Conservation (phyloP, 805 yeast species). For the Metschnikowia continentalis region DNA sequence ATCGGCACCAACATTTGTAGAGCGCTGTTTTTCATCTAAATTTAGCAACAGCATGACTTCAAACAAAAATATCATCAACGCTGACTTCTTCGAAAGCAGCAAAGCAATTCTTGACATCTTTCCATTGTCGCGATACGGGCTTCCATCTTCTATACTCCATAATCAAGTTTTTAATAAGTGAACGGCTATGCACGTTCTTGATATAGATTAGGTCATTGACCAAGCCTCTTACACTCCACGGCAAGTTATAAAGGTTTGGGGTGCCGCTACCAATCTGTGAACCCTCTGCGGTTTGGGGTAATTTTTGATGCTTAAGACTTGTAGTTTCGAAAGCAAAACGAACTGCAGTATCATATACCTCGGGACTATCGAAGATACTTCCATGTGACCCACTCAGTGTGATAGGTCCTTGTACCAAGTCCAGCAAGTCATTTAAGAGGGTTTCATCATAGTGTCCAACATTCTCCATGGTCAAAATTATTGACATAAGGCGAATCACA, state of each 20-base stretch:
- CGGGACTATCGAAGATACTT: constrained; percentile 20
- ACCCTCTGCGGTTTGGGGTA: background rate
- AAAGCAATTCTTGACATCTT: constrained; percentile 29
- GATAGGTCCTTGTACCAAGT: constrained; percentile 23
- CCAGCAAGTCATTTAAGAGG: constrained; percentile 28
- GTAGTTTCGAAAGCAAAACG: constrained; percentile 37
- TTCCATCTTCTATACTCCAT: constrained; percentile 28
- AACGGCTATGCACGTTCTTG: constrained; percentile 26
- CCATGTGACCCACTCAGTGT: constrained; percentile 26
- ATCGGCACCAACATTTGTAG: background rate
- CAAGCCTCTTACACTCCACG: constrained; percentile 39
- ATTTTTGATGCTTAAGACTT: constrained; percentile 15
- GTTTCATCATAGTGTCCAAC: constrained; percentile 33
- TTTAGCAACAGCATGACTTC: background rate
- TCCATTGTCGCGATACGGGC: constrained; percentile 26
- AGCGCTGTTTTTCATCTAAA: no score
- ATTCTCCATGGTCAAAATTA: constrained; percentile 30
- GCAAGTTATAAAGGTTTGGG: constrained; percentile 25
- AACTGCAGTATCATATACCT: constrained; percentile 28
- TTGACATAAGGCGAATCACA: constrained; percentile 23
- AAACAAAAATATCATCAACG: constrained; percentile 25
- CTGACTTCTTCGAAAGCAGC: constrained; percentile 31
- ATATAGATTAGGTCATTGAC: constrained; percentile 31
- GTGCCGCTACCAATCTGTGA: background rate
- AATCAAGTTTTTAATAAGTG: constrained; percentile 23